Evolutionary conservation across 2,329 filamentous ascomycete species (phyloP), one percentile per base, ranked within the genome.

Genomic region (Gnomoniopsis smithogilvyi): DNA sequence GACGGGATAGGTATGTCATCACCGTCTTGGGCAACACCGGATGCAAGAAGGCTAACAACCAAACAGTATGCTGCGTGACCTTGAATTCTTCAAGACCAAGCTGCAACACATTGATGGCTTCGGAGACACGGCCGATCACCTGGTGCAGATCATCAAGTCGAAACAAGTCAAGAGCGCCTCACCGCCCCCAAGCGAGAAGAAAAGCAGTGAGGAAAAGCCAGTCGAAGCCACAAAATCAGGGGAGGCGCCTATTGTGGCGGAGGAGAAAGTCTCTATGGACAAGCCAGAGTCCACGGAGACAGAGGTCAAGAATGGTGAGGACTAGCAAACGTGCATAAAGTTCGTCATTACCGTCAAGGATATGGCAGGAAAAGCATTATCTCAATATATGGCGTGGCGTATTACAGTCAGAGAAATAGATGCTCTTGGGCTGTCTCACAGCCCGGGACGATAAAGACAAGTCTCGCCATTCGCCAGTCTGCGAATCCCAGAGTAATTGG

Each of bases 31-130:
- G 21, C 14, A 55, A 11, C 14, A 21, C 36, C 26, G 17, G 2
- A 11, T 19, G 10, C 19, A 8, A 11, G 6, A 21, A 24, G 21
- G 48, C 57, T 62, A 46, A 65, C 52, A 17, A 17, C 14, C 3
- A 10, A 21, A 6, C 10, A 95, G 91, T 69, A 87, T 97, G 79
- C 77, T 91, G 51, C 82, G 82, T 50, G 92, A 96, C 68, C 82
- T 91, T 17, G 85, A 92, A 58, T 84, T 87, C 65, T 88, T 96
- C 66, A 82, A 86, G 51, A 75, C 80, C 1, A 87, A 86, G 64
- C 80, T 96, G 7, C 81, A 85, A 64, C 92, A 91, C 69, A 83
- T 96, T 43, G 88, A 95, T 54, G 92, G 91, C 1, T 91, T 91
- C 60, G 87, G 83, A 11, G 87, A 92, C 64, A 79, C 91, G 2